Conservation (phyloP, 1,139 yeast genomes). For the Suhomyces terraborum region DNA sequence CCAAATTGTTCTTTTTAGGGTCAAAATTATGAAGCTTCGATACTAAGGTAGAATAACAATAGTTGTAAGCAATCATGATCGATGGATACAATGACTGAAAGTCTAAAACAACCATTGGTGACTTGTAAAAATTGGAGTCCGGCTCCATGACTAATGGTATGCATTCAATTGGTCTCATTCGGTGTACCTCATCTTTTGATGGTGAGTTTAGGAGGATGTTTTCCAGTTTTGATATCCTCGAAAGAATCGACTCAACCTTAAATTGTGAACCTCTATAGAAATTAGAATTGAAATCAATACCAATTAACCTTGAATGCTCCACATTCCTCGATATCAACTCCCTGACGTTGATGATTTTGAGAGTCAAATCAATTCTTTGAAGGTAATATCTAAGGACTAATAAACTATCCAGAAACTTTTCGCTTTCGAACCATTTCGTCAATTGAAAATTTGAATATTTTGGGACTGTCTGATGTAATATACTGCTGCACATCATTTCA, state of each 20-base stretch:
- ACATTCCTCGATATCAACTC: constrained; percentile 72
- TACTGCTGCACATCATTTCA: constrained; percentile 72
- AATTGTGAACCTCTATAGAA: constrained; percentile 90
- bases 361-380: constrained; percentile 45
- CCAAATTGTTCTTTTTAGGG: constrained; percentile 42
- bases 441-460: constrained; percentile 54
- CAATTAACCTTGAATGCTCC: constrained; percentile 84
- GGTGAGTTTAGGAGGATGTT: constrained; percentile 77
- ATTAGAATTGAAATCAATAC: constrained; percentile 87
- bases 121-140: constrained; percentile 75
- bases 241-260: constrained; percentile 83
- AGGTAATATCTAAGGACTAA: constrained; percentile 55
- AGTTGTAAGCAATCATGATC: constrained; percentile 85
- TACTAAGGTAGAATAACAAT: constrained; percentile 84
- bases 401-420: constrained; percentile 27
- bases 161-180: constrained; percentile 83
- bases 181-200: constrained; percentile 74
- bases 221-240: constrained; percentile 74
- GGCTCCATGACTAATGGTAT: constrained; percentile 95
- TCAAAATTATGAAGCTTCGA: constrained; percentile 65
- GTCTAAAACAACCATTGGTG: constrained; percentile 87
- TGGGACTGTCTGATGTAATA: constrained; percentile 70
- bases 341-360: constrained; percentile 56
- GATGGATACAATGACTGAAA: constrained; percentile 95
- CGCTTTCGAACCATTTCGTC: constrained; percentile 49